Evolutionary conservation across 1,139 yeast genomes (phyloP).

Genomic region (Blastobotrys persicus): DNA sequence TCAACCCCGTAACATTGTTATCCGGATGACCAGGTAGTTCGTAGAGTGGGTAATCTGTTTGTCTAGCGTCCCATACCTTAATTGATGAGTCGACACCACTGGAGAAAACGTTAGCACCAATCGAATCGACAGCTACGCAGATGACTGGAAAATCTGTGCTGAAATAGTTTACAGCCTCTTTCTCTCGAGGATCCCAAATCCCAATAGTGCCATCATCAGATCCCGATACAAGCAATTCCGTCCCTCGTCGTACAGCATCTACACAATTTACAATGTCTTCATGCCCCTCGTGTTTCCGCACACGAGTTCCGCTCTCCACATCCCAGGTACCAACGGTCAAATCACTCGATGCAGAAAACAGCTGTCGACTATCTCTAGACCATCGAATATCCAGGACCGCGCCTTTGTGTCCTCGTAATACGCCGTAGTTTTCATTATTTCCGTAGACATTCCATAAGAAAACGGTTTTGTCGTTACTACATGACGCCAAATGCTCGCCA

Average conservation of each 20-base stretch:
- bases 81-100: slow-evolving; percentile 70
- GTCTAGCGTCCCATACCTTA: slow-evolving; percentile 51
- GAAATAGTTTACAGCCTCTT: slow-evolving; percentile 41
- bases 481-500: slow-evolving; percentile 37
- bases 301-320: slow-evolving; percentile 51
- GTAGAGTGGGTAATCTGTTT: slow-evolving; percentile 45
- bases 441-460: slow-evolving; percentile 45
- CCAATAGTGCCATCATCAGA: slow-evolving; percentile 63
- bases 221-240: slow-evolving; percentile 48
- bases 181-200: slow-evolving; percentile 63
- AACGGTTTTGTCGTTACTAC: slow-evolving; percentile 34
- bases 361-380: slow-evolving; percentile 41
- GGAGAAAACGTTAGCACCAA: slow-evolving; percentile 48
- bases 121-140: slow-evolving; percentile 45
- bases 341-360: slow-evolving; percentile 50
- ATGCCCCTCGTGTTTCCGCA: slow-evolving; percentile 55
- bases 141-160: slow-evolving; percentile 57
- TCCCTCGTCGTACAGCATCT: slow-evolving; percentile 36
- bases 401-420: slow-evolving; percentile 48
- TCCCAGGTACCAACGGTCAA: slow-evolving; percentile 55
- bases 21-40: slow-evolving; percentile 43
- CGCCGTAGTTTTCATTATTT: slow-evolving; percentile 43
- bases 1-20: slow-evolving; percentile 52
- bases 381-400: slow-evolving; percentile 51
- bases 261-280: slow-evolving; percentile 57